phyloP scores from a whole-genome alignment of 2,329 filamentous ascomycete species.

The Penicillium sp. region DNA sequence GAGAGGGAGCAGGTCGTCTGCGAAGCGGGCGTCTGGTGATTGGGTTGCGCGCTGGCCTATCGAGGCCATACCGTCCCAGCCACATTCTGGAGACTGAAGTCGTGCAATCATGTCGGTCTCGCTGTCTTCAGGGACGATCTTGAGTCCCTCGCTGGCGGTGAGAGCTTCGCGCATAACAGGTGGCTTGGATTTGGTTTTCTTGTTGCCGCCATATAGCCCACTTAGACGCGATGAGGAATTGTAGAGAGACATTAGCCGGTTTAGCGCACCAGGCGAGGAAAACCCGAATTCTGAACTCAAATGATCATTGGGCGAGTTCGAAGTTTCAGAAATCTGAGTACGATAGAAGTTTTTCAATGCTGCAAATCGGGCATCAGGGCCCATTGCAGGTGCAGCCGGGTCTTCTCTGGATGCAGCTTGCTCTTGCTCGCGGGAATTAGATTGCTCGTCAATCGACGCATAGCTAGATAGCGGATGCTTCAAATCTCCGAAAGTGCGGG shows the following conservation, averaged over 20 bases:
- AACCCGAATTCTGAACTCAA: slow-evolving; percentile 55
- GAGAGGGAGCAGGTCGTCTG: slow-evolving; percentile 74
- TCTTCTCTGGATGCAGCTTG: slow-evolving; percentile 38
- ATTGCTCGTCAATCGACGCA: slow-evolving; percentile 36
- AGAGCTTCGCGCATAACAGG: slow-evolving; percentile 79
- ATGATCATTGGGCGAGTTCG: slow-evolving; percentile 52
- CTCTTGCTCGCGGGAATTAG: slow-evolving; percentile 30
- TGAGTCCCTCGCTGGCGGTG: slow-evolving; percentile 68
- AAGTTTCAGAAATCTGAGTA: slow-evolving; percentile 67
- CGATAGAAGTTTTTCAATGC: slow-evolving; percentile 80
- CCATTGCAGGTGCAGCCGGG: slow-evolving; percentile 42
- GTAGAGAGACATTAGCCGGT: slow-evolving; percentile 89
- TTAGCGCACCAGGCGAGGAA: slow-evolving; percentile 75
- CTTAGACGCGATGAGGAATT: slow-evolving; percentile 57
- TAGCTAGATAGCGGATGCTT: slow-evolving; percentile 41
- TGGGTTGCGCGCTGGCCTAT: slow-evolving; percentile 54
- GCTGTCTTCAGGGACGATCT: slow-evolving; percentile 57
- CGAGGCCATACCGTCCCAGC: slow-evolving; percentile 64
- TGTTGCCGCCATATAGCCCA: slow-evolving; percentile 55
- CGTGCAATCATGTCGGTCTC: slow-evolving; percentile 62
- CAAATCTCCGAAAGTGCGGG: slow-evolving; percentile 39
- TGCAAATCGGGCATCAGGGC: slow-evolving; percentile 69
- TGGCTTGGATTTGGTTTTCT: slow-evolving; percentile 65
- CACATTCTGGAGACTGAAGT: slow-evolving; percentile 53
- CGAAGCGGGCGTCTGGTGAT: slow-evolving; percentile 58